Evolutionary conservation across 179 eudicot genomes (phyloP), one percentile per base, ranked within the genome.

Genomic region (Camellia oleifera): DNA sequence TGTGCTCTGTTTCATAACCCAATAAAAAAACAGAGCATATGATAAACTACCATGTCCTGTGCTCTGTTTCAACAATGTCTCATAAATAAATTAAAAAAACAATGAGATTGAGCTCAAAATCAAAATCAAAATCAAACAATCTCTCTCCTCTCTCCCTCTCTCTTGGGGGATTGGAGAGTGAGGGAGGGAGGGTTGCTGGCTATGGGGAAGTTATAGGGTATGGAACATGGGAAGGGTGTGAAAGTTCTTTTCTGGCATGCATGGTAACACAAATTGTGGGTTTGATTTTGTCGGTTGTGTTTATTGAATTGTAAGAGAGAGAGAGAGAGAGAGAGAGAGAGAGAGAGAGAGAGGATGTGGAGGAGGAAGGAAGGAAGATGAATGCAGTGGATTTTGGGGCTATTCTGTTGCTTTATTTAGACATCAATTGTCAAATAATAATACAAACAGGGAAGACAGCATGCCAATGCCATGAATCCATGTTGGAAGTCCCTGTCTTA

Each of bases 131-230:
- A 32, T 32, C 40, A 32, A 32, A 32, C 40, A 1, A 32, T 48
- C 42, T 70, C 57, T 70, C 14, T 70, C 74, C 73, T 46, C 74
- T 69, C 74, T 0, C 74, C 11, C 74, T 48, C 74, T 9, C 74
- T 8, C 54, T 5, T 45, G 53, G 2, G 72, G 50, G 20, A 68
- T 68, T 3, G 56, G 73, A 45, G 73, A 45, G 70, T 44, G 70
- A 66, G 70, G 67, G 66, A 20, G 44, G 73, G 73, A 45, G 73
- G 73, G 53, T 4, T 44, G 45, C 12, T 44, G 73, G 11, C 40
- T 70, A 70, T 4, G 74, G 74, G 74, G 57, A 70, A 70, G 1
- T 18, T 70, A 13, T 7, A 70, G 12, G 57, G 57, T 15, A 46
- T 70, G 9, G 74, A n/a, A 2, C 11, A 4, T 10, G 74, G 56